phyloP scores from a whole-genome alignment of 129 eudicot species.

The Oenanthe sinensis region DNA sequence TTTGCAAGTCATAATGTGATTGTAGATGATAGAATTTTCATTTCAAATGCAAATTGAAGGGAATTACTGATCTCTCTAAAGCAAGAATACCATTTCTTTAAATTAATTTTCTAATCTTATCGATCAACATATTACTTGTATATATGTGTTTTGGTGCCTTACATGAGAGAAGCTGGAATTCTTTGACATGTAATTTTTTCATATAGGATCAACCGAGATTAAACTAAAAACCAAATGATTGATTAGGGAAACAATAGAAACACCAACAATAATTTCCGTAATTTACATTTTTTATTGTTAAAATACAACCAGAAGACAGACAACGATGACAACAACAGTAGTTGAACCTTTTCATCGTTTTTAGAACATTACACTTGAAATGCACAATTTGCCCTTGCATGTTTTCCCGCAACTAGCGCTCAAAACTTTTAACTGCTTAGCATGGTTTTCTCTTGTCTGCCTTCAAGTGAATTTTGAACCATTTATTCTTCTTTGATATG shows the following conservation, averaged over 20 bases:
- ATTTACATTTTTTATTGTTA: neutral
- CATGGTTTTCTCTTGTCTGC: conserved; percentile 82
- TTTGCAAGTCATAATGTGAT: too few species aligned
- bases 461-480: conserved; percentile 84
- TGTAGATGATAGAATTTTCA: too few species aligned
- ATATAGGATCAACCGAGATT: neutral
- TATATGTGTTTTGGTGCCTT: neutral
- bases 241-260: neutral
- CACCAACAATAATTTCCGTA: neutral
- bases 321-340: neutral
- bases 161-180: neutral
- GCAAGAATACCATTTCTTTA: too few species aligned
- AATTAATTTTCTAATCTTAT: too few species aligned
- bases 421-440: conserved; percentile 21
- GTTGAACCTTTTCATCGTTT: conserved; percentile 10
- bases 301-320: neutral
- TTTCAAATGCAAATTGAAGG: too few species aligned
- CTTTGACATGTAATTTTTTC: too few species aligned
- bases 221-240: neutral
- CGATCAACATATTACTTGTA: too few species aligned
- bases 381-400: conserved; percentile 10
- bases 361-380: conserved; percentile 8
- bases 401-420: conserved; percentile 2
- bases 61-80: too few species aligned
- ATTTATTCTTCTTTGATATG: conserved; percentile 63